Evolutionary conservation across 148 eudicot genomes (phyloP).

Genomic region (Heliosperma pusillum): DNA sequence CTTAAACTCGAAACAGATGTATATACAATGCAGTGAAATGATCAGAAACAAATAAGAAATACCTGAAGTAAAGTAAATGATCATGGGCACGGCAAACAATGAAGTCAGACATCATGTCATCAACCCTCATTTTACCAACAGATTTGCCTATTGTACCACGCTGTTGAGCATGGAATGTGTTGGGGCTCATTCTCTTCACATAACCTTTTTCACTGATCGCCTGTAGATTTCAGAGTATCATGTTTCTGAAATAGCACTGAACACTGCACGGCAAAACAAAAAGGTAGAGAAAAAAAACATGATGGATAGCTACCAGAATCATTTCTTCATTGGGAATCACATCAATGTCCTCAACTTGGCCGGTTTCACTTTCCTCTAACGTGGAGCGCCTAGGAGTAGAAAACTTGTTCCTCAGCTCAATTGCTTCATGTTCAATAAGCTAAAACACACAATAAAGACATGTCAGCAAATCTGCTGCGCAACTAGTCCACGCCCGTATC

Average conservation of each 20-base stretch:
- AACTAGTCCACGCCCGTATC: not conserved
- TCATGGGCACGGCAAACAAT: slow-evolving; percentile 92
- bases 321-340: slow-evolving; percentile 96
- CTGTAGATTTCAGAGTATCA: slow-evolving; percentile 34
- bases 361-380: slow-evolving; percentile 77
- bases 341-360: slow-evolving; percentile 86
- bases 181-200: slow-evolving; percentile 90
- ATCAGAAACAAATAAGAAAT: slow-evolving; percentile 6
- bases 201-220: slow-evolving; percentile 97
- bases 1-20: not conserved
- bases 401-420: slow-evolving; percentile 83
- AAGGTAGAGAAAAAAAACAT: not conserved
- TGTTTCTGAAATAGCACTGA: slow-evolving; percentile 16
- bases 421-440: slow-evolving; percentile 92
- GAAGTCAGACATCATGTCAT: slow-evolving; percentile 95
- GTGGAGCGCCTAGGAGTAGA: slow-evolving; percentile 77
- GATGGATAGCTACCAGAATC: slow-evolving; percentile 54
- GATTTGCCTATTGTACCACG: slow-evolving; percentile 99
- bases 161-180: slow-evolving; percentile 73
- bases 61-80: slow-evolving; percentile 91
- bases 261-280: not conserved
- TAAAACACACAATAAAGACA: slow-evolving; percentile 24
- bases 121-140: slow-evolving; percentile 87
- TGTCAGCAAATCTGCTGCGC: not conserved
- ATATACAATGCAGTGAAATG: not conserved